Evolutionary conservation across 2,329 filamentous ascomycete species (phyloP).

Genomic region (Tricladium varicosporioides): DNA sequence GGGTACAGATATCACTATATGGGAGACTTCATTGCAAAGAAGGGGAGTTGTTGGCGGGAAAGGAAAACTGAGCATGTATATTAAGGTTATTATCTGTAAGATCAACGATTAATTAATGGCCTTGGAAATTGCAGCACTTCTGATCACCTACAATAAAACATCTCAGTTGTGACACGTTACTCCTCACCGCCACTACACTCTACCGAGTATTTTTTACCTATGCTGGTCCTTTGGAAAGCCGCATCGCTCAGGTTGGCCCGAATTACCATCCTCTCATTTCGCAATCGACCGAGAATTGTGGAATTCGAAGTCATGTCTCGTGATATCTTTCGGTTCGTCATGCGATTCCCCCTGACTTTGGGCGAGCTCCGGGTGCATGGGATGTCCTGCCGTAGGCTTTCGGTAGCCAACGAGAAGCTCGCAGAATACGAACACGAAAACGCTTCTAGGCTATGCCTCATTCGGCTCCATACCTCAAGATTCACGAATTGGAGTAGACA

Average conservation of each 20-base stretch:
- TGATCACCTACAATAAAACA: too few species aligned
- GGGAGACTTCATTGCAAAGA: neutral
- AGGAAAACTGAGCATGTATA: too few species aligned
- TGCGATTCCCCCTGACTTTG: neutral
- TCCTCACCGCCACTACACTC: too few species aligned
- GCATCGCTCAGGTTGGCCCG: too few species aligned
- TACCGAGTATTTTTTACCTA: too few species aligned
- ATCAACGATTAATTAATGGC: too few species aligned
- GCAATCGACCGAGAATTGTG: neutral
- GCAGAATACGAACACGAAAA: neutral
- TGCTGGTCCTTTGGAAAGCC: too few species aligned
- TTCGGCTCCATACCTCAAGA: neutral
- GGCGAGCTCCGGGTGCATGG: neutral
- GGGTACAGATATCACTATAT: neutral
- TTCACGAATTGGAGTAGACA: neutral
- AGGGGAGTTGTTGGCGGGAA: neutral
- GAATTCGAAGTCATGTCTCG: neutral
- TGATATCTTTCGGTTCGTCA: neutral
- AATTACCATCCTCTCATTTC: neutral
- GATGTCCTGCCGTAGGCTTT: neutral
- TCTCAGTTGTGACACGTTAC: too few species aligned
- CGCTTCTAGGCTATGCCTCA: neutral
- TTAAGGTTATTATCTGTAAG: too few species aligned
- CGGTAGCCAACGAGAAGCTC: neutral
- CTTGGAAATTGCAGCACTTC: too few species aligned